Evolutionary conservation across 1,284 basidiomycete genomes (phyloP).

Genomic region (Apiotrichum veenhuisii): DNA sequence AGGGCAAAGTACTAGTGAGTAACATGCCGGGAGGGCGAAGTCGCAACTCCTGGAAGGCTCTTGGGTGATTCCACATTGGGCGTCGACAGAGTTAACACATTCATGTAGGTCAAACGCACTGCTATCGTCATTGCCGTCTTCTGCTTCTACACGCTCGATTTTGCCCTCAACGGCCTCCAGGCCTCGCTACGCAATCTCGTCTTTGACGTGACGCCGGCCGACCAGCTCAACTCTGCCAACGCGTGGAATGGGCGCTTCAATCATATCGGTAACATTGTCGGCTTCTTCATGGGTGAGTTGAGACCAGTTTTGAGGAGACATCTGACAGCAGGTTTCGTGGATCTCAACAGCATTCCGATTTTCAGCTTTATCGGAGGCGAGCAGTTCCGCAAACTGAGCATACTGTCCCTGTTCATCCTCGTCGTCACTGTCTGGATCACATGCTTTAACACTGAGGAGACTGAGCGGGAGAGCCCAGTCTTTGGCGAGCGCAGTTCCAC

Average conservation of each 20-base stretch:
- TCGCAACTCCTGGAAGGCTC: no score
- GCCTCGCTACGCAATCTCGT: conserved; percentile 87
- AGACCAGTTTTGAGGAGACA: no score
- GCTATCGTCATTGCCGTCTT: conserved; percentile 83
- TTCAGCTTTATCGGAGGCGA: conserved; percentile 79
- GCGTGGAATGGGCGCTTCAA: conserved; percentile 98
- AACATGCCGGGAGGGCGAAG: no score
- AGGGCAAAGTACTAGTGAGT: conserved; percentile 60
- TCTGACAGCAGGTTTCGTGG: conserved; percentile 61
- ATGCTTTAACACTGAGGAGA: conserved; percentile 74
- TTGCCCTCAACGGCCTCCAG: conserved; percentile 85
- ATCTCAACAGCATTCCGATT: conserved; percentile 69
- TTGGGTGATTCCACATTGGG: no score
- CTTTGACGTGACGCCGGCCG: conserved; percentile 78
- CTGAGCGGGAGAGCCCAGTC: conserved; percentile 55
- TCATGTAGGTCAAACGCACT: conserved; percentile 60
- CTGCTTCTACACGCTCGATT: conserved; percentile 90
- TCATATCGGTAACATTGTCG: conserved; percentile 89
- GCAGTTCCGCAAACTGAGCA: conserved; percentile 93
- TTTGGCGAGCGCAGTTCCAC: conserved; percentile 43
- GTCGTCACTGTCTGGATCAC: conserved; percentile 80
- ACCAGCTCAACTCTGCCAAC: conserved; percentile 85
- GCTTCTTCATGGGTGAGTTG: conserved; percentile 66
- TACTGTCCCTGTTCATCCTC: conserved; percentile 76
- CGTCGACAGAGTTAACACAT: neutral